Conservation (phyloP, 345 rosid species). For the Lagerstroemia speciosa region DNA sequence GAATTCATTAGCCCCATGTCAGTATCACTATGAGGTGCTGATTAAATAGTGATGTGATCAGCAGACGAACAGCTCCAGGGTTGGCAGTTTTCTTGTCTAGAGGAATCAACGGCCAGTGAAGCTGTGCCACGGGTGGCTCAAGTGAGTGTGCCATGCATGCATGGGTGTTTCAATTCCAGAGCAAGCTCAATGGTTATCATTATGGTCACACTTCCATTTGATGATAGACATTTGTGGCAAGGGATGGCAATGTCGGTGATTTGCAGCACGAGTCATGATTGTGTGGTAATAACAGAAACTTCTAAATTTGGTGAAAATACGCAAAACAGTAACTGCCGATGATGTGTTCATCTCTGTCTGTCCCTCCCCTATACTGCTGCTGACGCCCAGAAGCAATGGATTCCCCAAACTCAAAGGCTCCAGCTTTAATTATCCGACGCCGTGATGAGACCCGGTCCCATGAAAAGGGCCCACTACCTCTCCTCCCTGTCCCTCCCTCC, state of each 20-base stretch:
- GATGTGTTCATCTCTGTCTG: background rate
- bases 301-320: background rate
- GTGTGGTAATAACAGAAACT: background rate
- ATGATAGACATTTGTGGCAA: no score
- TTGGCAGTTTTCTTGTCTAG: background rate
- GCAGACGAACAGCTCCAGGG: no score
- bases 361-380: background rate
- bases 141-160: no score
- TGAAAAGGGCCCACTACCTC: no score
- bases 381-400: conserved; percentile 8
- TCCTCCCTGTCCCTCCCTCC: background rate
- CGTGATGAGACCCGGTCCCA: background rate
- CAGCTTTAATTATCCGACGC: background rate
- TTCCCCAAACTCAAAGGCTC: background rate
- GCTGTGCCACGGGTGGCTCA: background rate
- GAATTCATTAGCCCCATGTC: no score
- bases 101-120: background rate
- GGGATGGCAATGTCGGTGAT: no score
- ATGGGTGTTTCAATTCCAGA: no score
- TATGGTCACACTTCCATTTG: no score
- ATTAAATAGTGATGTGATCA: no score
- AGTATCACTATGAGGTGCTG: no score
- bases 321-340: background rate
- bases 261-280: background rate
- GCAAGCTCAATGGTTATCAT: no score